Conservation (phyloP, 331 rosid genomes). For the Stylosanthes scabra region DNA sequence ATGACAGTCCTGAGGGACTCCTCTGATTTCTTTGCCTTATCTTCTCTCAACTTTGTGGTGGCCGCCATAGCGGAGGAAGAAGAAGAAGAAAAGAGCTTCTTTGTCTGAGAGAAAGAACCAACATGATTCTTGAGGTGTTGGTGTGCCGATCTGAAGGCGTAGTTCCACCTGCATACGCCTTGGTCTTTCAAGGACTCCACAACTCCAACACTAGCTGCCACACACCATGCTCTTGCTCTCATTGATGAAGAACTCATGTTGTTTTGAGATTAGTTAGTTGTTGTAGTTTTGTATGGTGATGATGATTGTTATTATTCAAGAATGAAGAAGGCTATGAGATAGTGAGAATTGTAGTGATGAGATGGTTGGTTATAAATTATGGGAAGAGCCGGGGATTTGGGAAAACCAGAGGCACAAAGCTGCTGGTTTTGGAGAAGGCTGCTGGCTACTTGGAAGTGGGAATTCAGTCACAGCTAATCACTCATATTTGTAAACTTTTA, state of each 20-base stretch:
- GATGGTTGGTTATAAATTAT: not conserved
- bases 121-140: slow-evolving; percentile 33
- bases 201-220: slow-evolving; percentile 44
- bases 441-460: not conserved
- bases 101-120: slow-evolving; percentile 34
- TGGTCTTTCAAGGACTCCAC: slow-evolving; percentile 48
- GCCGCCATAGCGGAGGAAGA: slow-evolving; percentile 10
- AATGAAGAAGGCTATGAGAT: not conserved
- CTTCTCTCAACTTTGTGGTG: slow-evolving; percentile 13
- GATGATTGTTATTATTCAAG: not conserved
- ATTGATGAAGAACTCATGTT: slow-evolving; percentile 38
- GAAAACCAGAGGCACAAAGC: slow-evolving; percentile 10
- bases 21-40: slow-evolving; percentile 30
- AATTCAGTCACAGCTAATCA: no score
- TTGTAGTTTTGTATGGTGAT: not conserved
- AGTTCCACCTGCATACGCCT: slow-evolving; percentile 47
- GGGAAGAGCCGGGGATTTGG: not conserved
- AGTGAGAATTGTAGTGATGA: not conserved
- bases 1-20: slow-evolving; percentile 39
- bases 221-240: slow-evolving; percentile 41
- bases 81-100: slow-evolving; percentile 39
- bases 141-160: slow-evolving; percentile 33
- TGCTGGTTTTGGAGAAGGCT: slow-evolving; percentile 11
- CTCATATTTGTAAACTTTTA: no score
- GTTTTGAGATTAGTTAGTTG: not conserved